A percentile compares a stretch with the other conserved stretches of the same genome.
These are phyloP conservation scores for Penicillium sp. DNA, from an alignment of 2,329 filamentous ascomycete genomes.

Conservation along the genomic window DNA sequence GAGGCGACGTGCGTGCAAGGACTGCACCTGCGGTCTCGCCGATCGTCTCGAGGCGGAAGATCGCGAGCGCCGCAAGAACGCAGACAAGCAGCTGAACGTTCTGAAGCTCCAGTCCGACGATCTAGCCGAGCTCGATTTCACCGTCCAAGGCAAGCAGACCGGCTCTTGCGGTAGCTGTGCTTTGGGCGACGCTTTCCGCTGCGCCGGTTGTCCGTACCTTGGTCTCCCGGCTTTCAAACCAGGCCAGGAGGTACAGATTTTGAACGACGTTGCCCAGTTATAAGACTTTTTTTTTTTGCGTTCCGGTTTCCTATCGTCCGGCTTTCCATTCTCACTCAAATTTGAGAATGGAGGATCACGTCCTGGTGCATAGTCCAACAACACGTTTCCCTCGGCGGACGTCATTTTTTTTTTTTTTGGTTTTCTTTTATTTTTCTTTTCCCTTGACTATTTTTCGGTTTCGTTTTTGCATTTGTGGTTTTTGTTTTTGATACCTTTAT, in stretches of 20 bases:
- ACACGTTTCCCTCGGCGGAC: too few relatives aligned
- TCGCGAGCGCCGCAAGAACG: slow-evolving; percentile 56
- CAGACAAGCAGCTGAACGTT: slow-evolving; percentile 51
- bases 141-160: slow-evolving; percentile 82
- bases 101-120: slow-evolving; percentile 69
- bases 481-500: neutral
- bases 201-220: slow-evolving; percentile 72
- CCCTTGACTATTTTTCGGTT: too few relatives aligned
- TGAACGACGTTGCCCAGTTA: slow-evolving; percentile 82
- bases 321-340: neutral
- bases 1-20: slow-evolving; percentile 90
- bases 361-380: neutral
- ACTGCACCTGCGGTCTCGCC: slow-evolving; percentile 91
- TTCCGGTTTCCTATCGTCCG: neutral
- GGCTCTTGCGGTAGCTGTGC: slow-evolving; percentile 93
- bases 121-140: slow-evolving; percentile 81
- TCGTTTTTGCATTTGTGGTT: too few relatives aligned
- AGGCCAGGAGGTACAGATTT: slow-evolving; percentile 82
- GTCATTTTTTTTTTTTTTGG: too few relatives aligned
- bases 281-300: slow-evolving; percentile 32
- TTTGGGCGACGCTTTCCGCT: slow-evolving; percentile 81
- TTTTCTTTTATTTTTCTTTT: too few relatives aligned
- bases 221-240: slow-evolving; percentile 94
- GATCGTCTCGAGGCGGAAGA: slow-evolving; percentile 84
- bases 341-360: neutral